Evolutionary conservation across 257 asterid genomes (phyloP), one percentile per base, ranked within the genome.

Genomic region (Gentiana straminea): DNA sequence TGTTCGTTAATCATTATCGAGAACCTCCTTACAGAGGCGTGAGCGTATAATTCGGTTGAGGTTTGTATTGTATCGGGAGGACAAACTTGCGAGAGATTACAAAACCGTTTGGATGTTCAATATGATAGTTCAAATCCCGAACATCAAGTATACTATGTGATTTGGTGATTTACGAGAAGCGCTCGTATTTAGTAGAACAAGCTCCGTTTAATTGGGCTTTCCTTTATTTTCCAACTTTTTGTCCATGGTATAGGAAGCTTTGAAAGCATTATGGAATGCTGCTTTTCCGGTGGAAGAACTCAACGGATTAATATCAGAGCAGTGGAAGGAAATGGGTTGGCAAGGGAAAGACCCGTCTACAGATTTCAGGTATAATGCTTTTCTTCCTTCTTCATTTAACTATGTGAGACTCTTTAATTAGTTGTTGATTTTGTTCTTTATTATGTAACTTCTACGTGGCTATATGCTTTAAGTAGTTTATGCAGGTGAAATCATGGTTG

Each of bases 301-400:
- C 41, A 64, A 8, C 32, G 89, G 95, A 68, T 79, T 88, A 72
- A 75, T 92, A 75, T 88, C 98, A 51, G 98, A 92, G 67, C 97
- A 88, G 75, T 92, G 98, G 98, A 92, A 92, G 69, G 95, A 92
- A 70, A 92, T 92, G 98, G 98, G 98, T 68, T 92, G 98, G 98
- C 98, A 92, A 73, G 98, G 98, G 49, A 92, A 92, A 82, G 98
- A 92, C 73, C 98, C 98, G 32, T 85, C 98, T 35, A 92, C 98
- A 61, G 98, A 92, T 81, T 92, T 92, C 71, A 77, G 98, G 98
- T 86, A 71, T 38, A n/a, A n/a, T n/a, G n/a, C n/a, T 61, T 57
- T 69, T n/a, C n/a, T 35, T 3, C 46, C 33, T 2, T 43, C 35
- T 9, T n/a, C 53, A 24, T 66, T 44, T 35, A 50, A n/a, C 8